A percentile compares a stretch with the other conserved stretches of the same genome.
phyloP scores from a whole-genome alignment of 2,329 filamentous ascomycete genomes.

The Lecanosticta acicola region DNA sequence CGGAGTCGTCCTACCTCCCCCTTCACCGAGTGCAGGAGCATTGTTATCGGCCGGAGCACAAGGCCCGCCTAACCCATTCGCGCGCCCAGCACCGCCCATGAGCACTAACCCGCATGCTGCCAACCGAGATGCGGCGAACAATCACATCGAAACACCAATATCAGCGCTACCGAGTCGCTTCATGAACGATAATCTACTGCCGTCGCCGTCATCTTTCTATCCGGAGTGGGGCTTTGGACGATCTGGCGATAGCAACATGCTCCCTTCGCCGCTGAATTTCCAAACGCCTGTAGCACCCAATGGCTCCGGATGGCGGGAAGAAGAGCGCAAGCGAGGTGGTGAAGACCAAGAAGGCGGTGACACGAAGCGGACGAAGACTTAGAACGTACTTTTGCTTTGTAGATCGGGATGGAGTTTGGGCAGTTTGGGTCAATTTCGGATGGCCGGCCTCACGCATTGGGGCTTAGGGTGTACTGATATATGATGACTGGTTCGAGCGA shows the following conservation, averaged over 20 bases:
- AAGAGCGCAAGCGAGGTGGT: conserved; percentile 23
- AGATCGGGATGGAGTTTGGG: too few relatives aligned
- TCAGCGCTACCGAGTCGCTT: conserved; percentile 90
- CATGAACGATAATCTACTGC: conserved; percentile 78
- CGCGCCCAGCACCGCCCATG: conserved; percentile 71
- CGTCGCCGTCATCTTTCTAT: conserved; percentile 88
- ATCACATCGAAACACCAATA: conserved; percentile 71
- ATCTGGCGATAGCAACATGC: conserved; percentile 58
- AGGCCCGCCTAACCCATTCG: conserved; percentile 93
- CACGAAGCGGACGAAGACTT: conserved; percentile 22
- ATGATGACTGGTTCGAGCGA: not conserved
- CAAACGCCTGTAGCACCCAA: conserved; percentile 63
- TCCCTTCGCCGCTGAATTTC: conserved; percentile 89
- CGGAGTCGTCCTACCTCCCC: conserved; percentile 79
- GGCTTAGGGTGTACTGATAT: not conserved
- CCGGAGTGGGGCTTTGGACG: conserved; percentile 77
- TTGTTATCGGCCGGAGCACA: conserved; percentile 85
- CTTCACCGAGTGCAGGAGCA: conserved; percentile 80
- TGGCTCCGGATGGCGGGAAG: conserved; percentile 41
- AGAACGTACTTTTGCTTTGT: too few relatives aligned
- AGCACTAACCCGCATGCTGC: conserved; percentile 42
- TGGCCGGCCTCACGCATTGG: too few relatives aligned
- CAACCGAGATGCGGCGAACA: conserved; percentile 35
- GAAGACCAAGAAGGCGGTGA: conserved; percentile 24
- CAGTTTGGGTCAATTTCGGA: too few relatives aligned